Evolutionary conservation across 2,329 filamentous ascomycete species (phyloP), one percentile per base, ranked within the genome.

Genomic region (Penicillium sp.): DNA sequence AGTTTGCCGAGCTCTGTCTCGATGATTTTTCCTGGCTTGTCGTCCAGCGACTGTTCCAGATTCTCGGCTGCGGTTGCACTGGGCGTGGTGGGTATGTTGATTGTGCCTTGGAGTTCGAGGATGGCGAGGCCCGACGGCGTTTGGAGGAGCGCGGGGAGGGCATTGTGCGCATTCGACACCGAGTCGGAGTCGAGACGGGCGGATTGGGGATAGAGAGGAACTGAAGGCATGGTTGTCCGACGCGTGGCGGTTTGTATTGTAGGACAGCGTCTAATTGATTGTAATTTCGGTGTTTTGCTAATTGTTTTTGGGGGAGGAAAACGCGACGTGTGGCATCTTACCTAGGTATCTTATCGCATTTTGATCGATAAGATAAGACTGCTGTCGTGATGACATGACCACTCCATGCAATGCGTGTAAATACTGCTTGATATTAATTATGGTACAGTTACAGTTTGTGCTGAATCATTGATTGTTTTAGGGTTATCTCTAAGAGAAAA

Each of bases 51-150:
- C 3, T 16, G n/a, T 48, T 14, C 18, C 21, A 21, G 28, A 35
- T 50, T 42, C 21, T 45, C 28, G 70, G 63, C 2, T 18, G 28
- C 52, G 14, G 38, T 20, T 35, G 40, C 46, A 23, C 30, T 24
- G 3, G 30, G 26, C 2, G 38, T 9, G 2, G 50, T 38, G 7
- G 90, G 86, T 1, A 91, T 79, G 71, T 95, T 93, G 74, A 99
- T 87, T 14, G 85, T 90, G 60, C 92, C 94, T 78, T 99, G 94
- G 14, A 99, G 83, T 75, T 97, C 94, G 57, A 99, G 79, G 47
- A 99, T 80, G 18, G 93, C 93, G 42, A 97, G 83, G 51, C 94
- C 94, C 0, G 89, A 86, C 0, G 94, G 94, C 0, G 93, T 97
- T 65, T 92, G 89, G 16, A 97, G 83, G 60, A 96, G 80, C n/a